phyloP scores from a whole-genome alignment of 192 early-diverging fungal species.

The Polychytrium aggregatum region DNA sequence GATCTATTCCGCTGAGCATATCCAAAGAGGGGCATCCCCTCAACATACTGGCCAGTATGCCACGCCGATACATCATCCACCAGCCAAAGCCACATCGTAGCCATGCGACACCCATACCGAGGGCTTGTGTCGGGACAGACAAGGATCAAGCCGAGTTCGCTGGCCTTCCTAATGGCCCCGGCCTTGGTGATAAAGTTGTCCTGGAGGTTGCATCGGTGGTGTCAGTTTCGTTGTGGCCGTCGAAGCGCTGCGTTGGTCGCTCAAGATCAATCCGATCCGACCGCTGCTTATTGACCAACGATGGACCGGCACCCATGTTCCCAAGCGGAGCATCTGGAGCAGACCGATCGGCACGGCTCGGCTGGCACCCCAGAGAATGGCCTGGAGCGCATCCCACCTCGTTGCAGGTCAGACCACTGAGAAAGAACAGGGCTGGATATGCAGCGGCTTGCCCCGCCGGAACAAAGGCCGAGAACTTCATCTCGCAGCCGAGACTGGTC shows the following conservation, averaged over 20 bases:
- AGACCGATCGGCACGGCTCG: neutral
- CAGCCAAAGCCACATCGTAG: too few species aligned
- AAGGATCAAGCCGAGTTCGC: conserved; percentile 58
- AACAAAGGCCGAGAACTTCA: conserved; percentile 68
- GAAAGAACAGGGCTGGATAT: conserved; percentile 49
- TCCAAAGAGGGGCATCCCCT: too few species aligned
- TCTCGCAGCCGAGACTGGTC: conserved; percentile 45
- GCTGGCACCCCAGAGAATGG: neutral
- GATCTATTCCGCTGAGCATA: too few species aligned
- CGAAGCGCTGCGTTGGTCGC: neutral
- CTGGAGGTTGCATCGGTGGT: neutral
- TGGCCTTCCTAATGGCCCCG: conserved; percentile 53
- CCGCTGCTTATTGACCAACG: neutral
- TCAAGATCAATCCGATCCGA: neutral
- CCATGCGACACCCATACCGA: too few species aligned
- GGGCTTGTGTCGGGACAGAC: conserved; percentile 82
- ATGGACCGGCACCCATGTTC: neutral
- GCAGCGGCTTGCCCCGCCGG: conserved; percentile 28
- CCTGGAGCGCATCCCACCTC: conserved; percentile 1
- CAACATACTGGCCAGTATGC: too few species aligned
- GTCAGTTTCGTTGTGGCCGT: neutral
- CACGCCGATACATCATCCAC: too few species aligned
- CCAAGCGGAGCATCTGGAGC: too few species aligned
- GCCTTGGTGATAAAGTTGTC: conserved; percentile 87
- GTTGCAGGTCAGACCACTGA: conserved; percentile 62